These are phyloP conservation scores for Oryza meridionalis DNA, from an alignment of 176 grass and related monocot genomes.

Conservation along the genomic window DNA sequence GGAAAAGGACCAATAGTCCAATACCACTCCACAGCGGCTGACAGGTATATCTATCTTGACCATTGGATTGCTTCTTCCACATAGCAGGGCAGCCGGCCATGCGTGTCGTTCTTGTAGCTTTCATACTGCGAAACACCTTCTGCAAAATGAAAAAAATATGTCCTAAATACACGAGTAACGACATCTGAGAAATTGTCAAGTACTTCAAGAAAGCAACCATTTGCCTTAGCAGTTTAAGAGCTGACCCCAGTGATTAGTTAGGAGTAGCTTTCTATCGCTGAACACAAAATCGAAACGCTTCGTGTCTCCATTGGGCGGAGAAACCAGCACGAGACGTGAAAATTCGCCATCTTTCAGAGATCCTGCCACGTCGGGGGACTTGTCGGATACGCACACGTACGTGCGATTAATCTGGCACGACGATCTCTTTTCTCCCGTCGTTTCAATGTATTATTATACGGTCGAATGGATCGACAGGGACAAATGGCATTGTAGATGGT, in stretches of 20 bases:
- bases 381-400: background rate
- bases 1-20: background rate
- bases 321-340: slow-evolving; percentile 16
- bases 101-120: background rate
- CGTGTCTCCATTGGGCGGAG: background rate
- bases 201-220: background rate
- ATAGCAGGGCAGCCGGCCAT: background rate
- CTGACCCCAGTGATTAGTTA: background rate
- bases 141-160: background rate
- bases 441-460: background rate
- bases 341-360: background rate
- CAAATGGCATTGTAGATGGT: background rate
- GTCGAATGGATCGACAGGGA: background rate
- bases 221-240: background rate
- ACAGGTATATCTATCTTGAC: background rate
- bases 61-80: no score
- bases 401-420: background rate
- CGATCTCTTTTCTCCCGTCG: background rate
- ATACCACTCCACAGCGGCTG: background rate
- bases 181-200: background rate
- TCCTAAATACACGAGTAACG: background rate
- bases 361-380: background rate
- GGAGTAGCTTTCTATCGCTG: background rate
- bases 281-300: background rate
- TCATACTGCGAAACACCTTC: background rate